These are phyloP conservation scores for Fagopyrum homotropicum DNA, from an alignment of 148 eudicot genomes.

Conservation along the genomic window DNA sequence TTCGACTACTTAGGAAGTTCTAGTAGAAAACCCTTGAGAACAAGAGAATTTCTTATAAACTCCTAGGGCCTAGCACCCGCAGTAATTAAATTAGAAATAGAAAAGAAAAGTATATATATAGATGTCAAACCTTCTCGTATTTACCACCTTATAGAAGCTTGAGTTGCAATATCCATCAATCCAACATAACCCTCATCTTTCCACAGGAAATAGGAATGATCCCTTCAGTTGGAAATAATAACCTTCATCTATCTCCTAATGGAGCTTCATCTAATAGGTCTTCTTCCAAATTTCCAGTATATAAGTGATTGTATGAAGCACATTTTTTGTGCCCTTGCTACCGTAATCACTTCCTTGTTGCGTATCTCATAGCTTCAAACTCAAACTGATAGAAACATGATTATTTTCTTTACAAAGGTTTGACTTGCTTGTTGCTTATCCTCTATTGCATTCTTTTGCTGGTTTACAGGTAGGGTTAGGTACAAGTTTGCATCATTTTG, in stretches of 20 bases:
- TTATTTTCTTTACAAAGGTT: neutral
- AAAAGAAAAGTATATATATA: neutral
- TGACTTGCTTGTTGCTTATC: neutral
- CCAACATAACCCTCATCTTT: neutral
- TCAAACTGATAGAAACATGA: neutral
- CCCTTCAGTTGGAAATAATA: neutral
- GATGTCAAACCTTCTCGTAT: neutral
- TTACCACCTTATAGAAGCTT: conserved; percentile 5
- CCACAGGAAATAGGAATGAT: neutral
- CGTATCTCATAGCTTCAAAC: neutral
- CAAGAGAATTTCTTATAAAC: neutral
- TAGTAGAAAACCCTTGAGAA: neutral
- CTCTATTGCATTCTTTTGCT: neutral
- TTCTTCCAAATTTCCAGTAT: neutral
- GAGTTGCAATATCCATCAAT: neutral
- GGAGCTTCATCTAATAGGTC: neutral
- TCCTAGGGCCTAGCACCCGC: neutral
- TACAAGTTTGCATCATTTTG: conserved; percentile 97
- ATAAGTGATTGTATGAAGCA: too few species aligned
- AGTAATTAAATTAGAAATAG: neutral
- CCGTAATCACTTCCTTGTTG: neutral
- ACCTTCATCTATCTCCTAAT: neutral
- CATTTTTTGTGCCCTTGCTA: neutral
- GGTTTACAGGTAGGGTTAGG: conserved; percentile 79
- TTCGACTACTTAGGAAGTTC: neutral